Evolutionary conservation across 2,329 filamentous ascomycete species (phyloP).

Genomic region (Cordyceps cicadae): DNA sequence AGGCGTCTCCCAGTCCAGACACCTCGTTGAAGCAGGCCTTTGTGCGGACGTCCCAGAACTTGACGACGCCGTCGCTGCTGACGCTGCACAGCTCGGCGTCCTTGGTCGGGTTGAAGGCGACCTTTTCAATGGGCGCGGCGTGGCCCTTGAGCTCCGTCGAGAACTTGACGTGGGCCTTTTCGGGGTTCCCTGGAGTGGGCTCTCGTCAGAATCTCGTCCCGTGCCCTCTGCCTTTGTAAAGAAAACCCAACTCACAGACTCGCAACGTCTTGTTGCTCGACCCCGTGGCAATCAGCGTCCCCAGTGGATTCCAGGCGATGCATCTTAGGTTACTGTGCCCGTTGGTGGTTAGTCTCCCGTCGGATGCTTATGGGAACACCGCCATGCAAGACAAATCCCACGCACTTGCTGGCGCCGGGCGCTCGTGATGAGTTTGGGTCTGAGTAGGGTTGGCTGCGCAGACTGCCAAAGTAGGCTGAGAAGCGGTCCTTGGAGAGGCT

Average conservation of each 20-base stretch:
- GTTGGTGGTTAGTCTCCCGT: slow-evolving; percentile 14
- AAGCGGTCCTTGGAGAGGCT: slow-evolving; percentile 64
- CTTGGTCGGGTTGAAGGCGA: slow-evolving; percentile 69
- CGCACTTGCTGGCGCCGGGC: slow-evolving; percentile 27
- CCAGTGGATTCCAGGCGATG: slow-evolving; percentile 83
- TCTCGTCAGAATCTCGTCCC: neutral
- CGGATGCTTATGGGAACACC: neutral
- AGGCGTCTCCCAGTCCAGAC: slow-evolving; percentile 56
- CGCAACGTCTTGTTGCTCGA: slow-evolving; percentile 61
- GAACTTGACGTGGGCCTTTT: slow-evolving; percentile 63
- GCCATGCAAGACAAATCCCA: neutral
- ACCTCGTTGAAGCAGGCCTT: slow-evolving; percentile 64
- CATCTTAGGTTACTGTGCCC: slow-evolving; percentile 53
- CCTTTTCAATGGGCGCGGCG: slow-evolving; percentile 58
- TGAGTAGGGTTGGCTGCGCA: slow-evolving; percentile 65
- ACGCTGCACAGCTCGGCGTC: slow-evolving; percentile 71
- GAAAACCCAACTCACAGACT: slow-evolving; percentile 49
- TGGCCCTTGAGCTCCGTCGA: slow-evolving; percentile 69
- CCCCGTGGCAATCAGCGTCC: slow-evolving; percentile 76
- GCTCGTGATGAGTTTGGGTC: slow-evolving; percentile 50
- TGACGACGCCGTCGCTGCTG: slow-evolving; percentile 63
- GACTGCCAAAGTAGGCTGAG: slow-evolving; percentile 53
- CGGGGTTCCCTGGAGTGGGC: slow-evolving; percentile 56
- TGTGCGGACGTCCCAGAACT: slow-evolving; percentile 73
- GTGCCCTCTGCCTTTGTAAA: neutral